phyloP scores from a whole-genome alignment of 306 rosid species.

The Casuarina glauca region DNA sequence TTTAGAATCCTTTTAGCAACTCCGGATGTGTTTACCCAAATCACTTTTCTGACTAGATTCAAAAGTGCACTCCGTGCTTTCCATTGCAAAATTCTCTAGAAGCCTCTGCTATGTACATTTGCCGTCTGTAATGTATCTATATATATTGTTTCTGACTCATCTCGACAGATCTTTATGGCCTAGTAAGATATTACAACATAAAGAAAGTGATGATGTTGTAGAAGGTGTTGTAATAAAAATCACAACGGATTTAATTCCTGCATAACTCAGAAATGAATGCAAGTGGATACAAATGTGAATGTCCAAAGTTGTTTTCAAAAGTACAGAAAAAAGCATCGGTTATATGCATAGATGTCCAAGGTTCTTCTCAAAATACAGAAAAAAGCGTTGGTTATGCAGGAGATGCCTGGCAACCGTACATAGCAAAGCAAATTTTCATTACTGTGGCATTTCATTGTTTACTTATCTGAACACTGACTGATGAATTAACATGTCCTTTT shows the following conservation, averaged over 20 bases:
- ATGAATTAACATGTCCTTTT: neutral
- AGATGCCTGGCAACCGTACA: neutral
- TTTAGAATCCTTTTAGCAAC: neutral
- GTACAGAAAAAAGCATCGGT: neutral
- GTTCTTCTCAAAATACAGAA: neutral
- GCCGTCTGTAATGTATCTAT: neutral
- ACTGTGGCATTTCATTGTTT: neutral
- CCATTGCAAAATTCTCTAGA: neutral
- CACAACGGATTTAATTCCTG: neutral
- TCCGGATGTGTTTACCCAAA: neutral
- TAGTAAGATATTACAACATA: neutral
- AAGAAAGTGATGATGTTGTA: neutral
- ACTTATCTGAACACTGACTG: neutral
- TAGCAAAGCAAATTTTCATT: neutral
- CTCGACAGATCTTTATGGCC: neutral
- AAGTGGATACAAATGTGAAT: neutral
- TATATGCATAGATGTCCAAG: neutral
- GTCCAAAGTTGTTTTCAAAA: neutral
- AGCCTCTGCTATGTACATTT: neutral
- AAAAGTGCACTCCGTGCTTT: neutral
- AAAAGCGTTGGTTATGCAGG: neutral
- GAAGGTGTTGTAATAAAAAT: neutral
- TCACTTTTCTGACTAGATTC: neutral
- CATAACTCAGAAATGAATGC: neutral
- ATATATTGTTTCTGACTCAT: neutral